A percentile compares a stretch with the other conserved stretches of the same genome.
Evolutionary conservation across 371 early-diverging fungal genomes (phyloP).

Genomic region (Apophysomyces sp.): DNA sequence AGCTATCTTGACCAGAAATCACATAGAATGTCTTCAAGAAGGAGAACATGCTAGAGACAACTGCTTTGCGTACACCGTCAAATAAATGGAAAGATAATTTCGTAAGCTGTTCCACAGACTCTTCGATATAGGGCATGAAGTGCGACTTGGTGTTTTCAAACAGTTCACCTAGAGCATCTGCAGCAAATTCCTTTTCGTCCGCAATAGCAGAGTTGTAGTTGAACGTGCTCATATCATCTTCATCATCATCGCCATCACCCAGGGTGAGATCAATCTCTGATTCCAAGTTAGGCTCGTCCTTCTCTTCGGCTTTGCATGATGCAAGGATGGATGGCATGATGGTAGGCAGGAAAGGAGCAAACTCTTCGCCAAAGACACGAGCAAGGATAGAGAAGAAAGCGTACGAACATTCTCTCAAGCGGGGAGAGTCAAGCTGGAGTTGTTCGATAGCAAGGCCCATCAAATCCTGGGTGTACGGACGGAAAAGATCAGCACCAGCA

Average conservation of each 20-base stretch:
- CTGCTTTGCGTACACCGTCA: slow-evolving; percentile 84
- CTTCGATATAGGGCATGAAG: slow-evolving; percentile 86
- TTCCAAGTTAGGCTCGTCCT: slow-evolving; percentile 40
- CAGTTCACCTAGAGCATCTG: slow-evolving; percentile 83
- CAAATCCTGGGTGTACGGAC: slow-evolving; percentile 69
- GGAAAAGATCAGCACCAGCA: slow-evolving; percentile 81
- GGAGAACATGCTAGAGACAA: slow-evolving; percentile 66
- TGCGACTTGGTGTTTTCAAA: slow-evolving; percentile 74
- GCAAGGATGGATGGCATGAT: slow-evolving; percentile 76
- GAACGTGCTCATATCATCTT: slow-evolving; percentile 57
- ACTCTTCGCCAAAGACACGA: slow-evolving; percentile 80
- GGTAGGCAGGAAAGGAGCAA: slow-evolving; percentile 71
- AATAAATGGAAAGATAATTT: slow-evolving; percentile 68
- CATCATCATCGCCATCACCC: slow-evolving; percentile 46
- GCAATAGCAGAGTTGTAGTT: slow-evolving; percentile 82
- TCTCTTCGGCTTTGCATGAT: slow-evolving; percentile 77
- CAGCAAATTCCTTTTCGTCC: slow-evolving; percentile 91
- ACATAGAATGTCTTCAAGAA: slow-evolving; percentile 75
- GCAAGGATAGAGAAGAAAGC: slow-evolving; percentile 85
- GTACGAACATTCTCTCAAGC: slow-evolving; percentile 83
- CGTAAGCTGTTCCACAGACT: slow-evolving; percentile 62
- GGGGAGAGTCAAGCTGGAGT: slow-evolving; percentile 66
- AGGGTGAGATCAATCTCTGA: slow-evolving; percentile 49
- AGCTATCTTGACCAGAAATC: slow-evolving; percentile 64
- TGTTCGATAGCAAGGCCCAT: slow-evolving; percentile 83